These are phyloP conservation scores for Pilatotrama ljubarskyi DNA, from an alignment of 768 basidiomycete species.

Conservation along the genomic window DNA sequence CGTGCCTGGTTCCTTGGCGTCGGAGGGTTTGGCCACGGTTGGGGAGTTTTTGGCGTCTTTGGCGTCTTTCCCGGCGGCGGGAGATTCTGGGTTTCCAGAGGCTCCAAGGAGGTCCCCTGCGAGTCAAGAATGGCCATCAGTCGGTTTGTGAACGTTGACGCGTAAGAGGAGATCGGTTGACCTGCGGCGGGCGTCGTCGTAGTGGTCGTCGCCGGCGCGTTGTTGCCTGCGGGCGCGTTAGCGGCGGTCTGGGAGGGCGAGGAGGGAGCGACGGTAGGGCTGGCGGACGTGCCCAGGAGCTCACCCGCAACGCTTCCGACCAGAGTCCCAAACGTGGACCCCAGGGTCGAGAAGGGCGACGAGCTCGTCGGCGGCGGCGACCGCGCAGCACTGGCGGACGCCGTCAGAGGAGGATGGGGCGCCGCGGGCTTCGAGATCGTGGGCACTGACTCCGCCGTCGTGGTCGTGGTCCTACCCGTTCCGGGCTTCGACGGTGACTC, in stretches of 20 bases:
- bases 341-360: constrained; percentile 14
- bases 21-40: constrained; percentile 11
- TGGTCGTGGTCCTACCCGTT: neutral
- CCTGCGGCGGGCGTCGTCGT: constrained; percentile 10
- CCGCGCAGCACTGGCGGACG: constrained; percentile 2
- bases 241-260: constrained; percentile 9
- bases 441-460: constrained; percentile 4
- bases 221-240: constrained; percentile 12
- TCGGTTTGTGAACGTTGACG: constrained; percentile 16
- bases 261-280: constrained; percentile 10
- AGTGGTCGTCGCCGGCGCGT: neutral
- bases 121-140: constrained; percentile 22
- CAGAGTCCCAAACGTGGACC: constrained; percentile 2
- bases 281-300: constrained; percentile 18
- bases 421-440: constrained; percentile 9
- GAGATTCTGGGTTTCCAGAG: constrained; percentile 4
- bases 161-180: constrained; percentile 17
- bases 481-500: constrained; percentile 10
- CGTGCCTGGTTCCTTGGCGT: constrained; percentile 12
- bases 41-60: constrained; percentile 14
- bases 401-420: constrained; percentile 6
- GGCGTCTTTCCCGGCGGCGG: constrained; percentile 8
- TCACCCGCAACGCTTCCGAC: constrained; percentile 18
- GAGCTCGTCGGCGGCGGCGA: neutral
- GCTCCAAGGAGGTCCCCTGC: constrained; percentile 17